A percentile compares a stretch with the other conserved stretches of the same genome.
These are phyloP conservation scores for Rhodocollybia butyracea DNA, from an alignment of 768 basidiomycete genomes.

Conservation along the genomic window DNA sequence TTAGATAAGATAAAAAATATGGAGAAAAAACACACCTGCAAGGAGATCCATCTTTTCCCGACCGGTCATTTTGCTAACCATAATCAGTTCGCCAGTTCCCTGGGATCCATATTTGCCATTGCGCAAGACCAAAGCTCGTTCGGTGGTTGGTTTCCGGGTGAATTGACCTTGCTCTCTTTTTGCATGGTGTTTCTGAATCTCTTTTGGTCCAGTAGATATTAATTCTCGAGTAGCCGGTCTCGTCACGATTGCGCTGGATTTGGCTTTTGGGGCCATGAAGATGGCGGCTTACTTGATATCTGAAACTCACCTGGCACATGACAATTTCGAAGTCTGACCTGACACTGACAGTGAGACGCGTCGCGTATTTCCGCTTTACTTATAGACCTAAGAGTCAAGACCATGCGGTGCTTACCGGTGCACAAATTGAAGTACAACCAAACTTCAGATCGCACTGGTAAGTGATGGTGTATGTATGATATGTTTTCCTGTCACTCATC, in stretches of 20 bases:
- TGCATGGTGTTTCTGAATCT: slow-evolving; percentile 35
- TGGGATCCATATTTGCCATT: slow-evolving; percentile 72
- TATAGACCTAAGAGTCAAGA: no score
- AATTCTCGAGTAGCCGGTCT: slow-evolving; percentile 33
- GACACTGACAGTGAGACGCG: no score
- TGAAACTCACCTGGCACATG: no score
- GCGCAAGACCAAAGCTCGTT: slow-evolving; percentile 70
- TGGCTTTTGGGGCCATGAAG: slow-evolving; percentile 18
- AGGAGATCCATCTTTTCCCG: slow-evolving; percentile 79
- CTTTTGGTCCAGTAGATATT: slow-evolving; percentile 51
- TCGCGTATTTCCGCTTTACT: no score
- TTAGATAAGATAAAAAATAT: slow-evolving; percentile 13
- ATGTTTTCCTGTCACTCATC: no score
- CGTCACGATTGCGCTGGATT: slow-evolving; percentile 27
- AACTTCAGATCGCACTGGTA: no score
- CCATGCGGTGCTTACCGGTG: no score
- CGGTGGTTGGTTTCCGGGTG: slow-evolving; percentile 43
- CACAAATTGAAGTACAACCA: no score
- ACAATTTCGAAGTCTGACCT: no score
- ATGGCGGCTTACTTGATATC: background rate
- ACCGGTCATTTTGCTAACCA: slow-evolving; percentile 60
- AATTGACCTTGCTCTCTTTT: slow-evolving; percentile 41
- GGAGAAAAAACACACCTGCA: slow-evolving; percentile 47
- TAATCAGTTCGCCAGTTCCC: slow-evolving; percentile 66
- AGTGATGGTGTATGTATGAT: no score